These are phyloP conservation scores for Suhomyces atakaporum DNA, from an alignment of 1,139 yeast species.

Conservation along the genomic window DNA sequence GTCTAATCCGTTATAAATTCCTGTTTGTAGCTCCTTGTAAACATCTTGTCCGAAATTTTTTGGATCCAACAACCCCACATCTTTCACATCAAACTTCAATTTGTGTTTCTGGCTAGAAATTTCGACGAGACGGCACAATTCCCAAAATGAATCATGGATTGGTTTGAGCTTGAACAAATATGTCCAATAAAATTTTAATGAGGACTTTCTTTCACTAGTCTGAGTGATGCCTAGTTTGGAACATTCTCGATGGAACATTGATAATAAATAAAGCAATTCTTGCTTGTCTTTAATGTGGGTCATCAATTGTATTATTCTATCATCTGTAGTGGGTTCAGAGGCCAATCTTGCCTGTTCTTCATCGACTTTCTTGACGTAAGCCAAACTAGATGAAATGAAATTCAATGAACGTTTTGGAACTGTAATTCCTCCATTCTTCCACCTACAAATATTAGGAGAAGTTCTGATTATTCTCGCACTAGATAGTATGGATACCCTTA, in stretches of 20 bases:
- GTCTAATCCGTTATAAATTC: conserved; percentile 26
- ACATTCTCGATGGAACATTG: conserved; percentile 38
- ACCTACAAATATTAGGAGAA: too few species aligned
- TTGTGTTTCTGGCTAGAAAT: conserved; percentile 36
- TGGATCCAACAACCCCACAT: conserved; percentile 47
- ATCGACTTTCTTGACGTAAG: conserved; percentile 35
- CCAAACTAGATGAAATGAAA: conserved; percentile 16
- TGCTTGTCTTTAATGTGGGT: conserved; percentile 27
- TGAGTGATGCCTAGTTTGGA: conserved; percentile 32
- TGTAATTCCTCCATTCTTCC: too few species aligned
- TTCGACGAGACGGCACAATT: conserved; percentile 32
- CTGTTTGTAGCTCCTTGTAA: conserved; percentile 29
- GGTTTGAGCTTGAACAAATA: conserved; percentile 25
- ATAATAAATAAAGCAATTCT: conserved; percentile 34
- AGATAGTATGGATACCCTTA: too few species aligned
- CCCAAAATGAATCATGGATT: conserved; percentile 45
- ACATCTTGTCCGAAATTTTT: conserved; percentile 30
- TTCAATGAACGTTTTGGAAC: neutral
- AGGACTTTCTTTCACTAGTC: conserved; percentile 1
- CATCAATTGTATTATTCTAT: conserved; percentile 29
- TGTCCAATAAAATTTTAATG: conserved; percentile 9
- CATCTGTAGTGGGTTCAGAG: conserved; percentile 19
- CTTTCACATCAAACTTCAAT: conserved; percentile 25
- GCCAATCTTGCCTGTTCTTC: conserved; percentile 24
- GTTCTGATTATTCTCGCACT: too few species aligned